A percentile compares a stretch with the other conserved stretches of the same genome.
Evolutionary conservation across 164 flowering plant genomes (phyloP).

Genomic region (Sedum album): DNA sequence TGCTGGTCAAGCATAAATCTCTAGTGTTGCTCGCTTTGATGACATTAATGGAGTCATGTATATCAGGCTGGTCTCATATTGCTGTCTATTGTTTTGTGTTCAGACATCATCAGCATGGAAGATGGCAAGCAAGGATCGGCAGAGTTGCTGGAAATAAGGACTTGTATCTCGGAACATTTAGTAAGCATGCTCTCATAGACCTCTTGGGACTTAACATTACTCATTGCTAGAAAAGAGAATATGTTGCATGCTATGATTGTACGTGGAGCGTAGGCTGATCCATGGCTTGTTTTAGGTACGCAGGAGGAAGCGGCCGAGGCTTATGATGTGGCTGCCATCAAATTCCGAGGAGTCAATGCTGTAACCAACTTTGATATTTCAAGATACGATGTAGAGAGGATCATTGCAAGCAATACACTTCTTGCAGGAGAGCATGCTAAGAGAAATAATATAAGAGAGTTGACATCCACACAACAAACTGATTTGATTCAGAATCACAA

Average conservation of each 20-base stretch:
- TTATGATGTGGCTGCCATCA: constrained; percentile 70
- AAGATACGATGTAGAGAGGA: constrained; percentile 49
- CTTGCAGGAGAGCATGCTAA: constrained; percentile 48
- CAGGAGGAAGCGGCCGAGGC: constrained; percentile 82
- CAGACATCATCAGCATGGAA: constrained; percentile 90
- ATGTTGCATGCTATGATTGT: no score
- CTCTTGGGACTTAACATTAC: not conserved
- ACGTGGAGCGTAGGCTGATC: not conserved
- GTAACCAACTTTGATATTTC: constrained; percentile 38
- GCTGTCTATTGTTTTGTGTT: not conserved
- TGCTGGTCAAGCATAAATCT: not conserved
- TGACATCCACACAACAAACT: not conserved
- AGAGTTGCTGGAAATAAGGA: constrained; percentile 94
- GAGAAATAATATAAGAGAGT: constrained; percentile 27
- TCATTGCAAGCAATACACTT: constrained; percentile 46
- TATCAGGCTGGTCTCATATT: constrained; percentile 10
- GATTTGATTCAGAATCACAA: not conserved
- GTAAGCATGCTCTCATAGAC: constrained; percentile 26
- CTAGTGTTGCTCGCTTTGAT: not conserved
- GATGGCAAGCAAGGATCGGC: constrained; percentile 94
- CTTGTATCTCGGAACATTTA: constrained; percentile 83
- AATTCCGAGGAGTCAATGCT: constrained; percentile 46
- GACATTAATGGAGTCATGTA: not conserved
- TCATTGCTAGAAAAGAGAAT: no score
- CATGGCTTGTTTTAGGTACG: constrained; percentile 32